Evolutionary conservation across 2,329 filamentous ascomycete species (phyloP).

Genomic region (Paecilomyces fulvus): DNA sequence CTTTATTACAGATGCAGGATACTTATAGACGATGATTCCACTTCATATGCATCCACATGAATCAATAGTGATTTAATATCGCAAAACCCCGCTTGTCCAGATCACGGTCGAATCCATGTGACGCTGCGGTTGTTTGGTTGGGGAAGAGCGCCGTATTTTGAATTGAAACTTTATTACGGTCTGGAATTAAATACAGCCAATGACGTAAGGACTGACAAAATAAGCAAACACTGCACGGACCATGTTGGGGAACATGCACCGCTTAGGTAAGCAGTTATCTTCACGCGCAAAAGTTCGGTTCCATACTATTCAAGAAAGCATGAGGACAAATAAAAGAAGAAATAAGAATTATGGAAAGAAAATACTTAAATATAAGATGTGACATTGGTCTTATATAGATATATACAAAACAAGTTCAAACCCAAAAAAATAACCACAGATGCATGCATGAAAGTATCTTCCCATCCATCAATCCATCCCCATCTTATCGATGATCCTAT

Average conservation of each 20-base stretch:
- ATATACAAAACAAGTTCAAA: too few relatives aligned
- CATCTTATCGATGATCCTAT: background rate
- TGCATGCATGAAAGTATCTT: background rate
- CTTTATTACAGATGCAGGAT: background rate
- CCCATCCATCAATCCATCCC: background rate
- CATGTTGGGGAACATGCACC: background rate
- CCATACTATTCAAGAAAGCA: too few relatives aligned
- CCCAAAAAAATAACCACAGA: too few relatives aligned
- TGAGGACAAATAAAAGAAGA: too few relatives aligned
- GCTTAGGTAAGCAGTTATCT: background rate
- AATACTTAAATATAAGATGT: too few relatives aligned
- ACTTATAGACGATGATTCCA: background rate
- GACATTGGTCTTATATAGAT: too few relatives aligned
- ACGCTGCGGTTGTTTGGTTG: background rate
- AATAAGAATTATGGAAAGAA: too few relatives aligned
- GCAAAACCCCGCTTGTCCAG: background rate
- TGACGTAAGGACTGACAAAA: background rate
- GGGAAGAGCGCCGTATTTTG: background rate
- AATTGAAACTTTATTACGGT: background rate
- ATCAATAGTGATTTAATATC: background rate
- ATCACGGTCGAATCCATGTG: background rate
- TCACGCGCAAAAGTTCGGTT: too few relatives aligned
- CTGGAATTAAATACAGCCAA: background rate
- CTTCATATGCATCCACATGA: background rate
- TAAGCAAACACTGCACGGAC: background rate